Conservation (phyloP, 2,329 filamentous ascomycete species). For the Apiospora hydei region DNA sequence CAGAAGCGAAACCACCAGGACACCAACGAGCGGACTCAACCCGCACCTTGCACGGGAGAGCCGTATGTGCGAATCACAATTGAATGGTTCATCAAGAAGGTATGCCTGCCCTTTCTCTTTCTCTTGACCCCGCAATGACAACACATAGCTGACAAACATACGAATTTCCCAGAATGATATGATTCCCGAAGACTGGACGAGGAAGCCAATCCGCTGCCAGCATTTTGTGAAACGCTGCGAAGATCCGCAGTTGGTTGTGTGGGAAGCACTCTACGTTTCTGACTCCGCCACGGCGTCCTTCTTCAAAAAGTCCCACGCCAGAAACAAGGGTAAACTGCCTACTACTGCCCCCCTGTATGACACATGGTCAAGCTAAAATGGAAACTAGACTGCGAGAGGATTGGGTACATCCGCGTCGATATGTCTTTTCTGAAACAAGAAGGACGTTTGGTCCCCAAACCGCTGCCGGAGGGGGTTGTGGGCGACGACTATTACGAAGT, state of each 20-base stretch:
- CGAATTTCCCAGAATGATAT: not conserved
- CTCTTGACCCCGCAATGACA: not conserved
- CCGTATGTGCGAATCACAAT: not conserved
- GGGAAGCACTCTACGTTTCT: not conserved
- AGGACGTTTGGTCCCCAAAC: not conserved
- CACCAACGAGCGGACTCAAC: not conserved
- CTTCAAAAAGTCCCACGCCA: not conserved
- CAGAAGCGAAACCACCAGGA: not conserved
- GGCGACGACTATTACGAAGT: slow-evolving; percentile 1
- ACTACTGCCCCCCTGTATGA: not conserved
- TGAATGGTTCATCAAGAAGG: slow-evolving; percentile 1
- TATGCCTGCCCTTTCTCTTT: not conserved
- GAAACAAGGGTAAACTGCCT: not conserved
- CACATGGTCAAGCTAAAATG: not conserved
- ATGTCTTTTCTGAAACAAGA: not conserved
- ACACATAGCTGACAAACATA: not conserved
- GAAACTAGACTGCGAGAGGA: not conserved
- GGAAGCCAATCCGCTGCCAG: not conserved
- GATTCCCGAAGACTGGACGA: not conserved
- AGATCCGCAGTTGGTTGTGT: not conserved
- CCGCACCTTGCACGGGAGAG: not conserved
- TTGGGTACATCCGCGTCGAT: not conserved
- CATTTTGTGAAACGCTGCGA: not conserved
- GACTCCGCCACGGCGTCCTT: not conserved
- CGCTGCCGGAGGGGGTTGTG: not conserved